These are phyloP conservation scores for Linanthus parryae DNA, from an alignment of 148 eudicot species.

Conservation along the genomic window DNA sequence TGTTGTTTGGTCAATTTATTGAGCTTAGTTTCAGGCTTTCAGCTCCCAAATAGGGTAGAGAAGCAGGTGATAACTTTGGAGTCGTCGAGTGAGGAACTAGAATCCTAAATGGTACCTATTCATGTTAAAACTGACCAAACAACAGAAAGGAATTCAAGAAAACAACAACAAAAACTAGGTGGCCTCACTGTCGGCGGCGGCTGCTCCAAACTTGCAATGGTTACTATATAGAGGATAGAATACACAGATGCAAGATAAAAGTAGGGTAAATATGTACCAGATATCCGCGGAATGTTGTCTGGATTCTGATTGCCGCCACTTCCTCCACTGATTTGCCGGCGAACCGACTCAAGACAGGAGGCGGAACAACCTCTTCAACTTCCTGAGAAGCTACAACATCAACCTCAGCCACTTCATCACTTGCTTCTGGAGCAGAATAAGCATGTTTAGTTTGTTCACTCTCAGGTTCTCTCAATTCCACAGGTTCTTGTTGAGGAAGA, in stretches of 20 bases:
- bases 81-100: too few relatives aligned
- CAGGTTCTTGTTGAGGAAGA: slow-evolving; percentile 31
- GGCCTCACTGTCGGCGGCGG: too few relatives aligned
- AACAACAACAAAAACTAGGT: too few relatives aligned
- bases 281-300: slow-evolving; percentile 74
- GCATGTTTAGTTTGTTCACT: slow-evolving; percentile 40
- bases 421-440: slow-evolving; percentile 28
- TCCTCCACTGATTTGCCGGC: slow-evolving; percentile 58
- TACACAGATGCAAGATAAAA: background rate
- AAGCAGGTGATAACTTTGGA: too few relatives aligned
- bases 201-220: too few relatives aligned
- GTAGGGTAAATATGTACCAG: slow-evolving; percentile 38
- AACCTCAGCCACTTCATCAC: slow-evolving; percentile 28
- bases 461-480: slow-evolving; percentile 25
- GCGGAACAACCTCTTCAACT: slow-evolving; percentile 48
- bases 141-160: too few relatives aligned
- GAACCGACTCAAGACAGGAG: slow-evolving; percentile 23
- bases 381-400: slow-evolving; percentile 38
- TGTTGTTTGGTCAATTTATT: too few relatives aligned
- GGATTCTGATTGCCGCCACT: slow-evolving; percentile 70
- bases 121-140: too few relatives aligned
- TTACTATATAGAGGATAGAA: too few relatives aligned
- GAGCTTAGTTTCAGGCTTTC: too few relatives aligned
- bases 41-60: too few relatives aligned
- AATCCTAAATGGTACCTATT: too few relatives aligned